A percentile compares a stretch with the other conserved stretches of the same genome.
Evolutionary conservation across 805 yeast genomes (phyloP).

Genomic region (Candida awuae): DNA sequence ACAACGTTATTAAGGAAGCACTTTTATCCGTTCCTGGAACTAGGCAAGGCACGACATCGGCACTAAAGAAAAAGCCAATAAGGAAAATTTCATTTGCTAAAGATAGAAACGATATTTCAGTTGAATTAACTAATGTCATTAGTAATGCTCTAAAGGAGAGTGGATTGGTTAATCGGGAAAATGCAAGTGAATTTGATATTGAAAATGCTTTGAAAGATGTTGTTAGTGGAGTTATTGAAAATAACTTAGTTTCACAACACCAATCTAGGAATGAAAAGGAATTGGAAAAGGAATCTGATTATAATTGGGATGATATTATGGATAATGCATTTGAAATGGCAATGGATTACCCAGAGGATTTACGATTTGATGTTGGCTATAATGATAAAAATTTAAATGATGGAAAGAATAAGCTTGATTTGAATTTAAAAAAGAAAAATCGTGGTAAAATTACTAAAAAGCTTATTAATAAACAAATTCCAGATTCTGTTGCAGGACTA

Average conservation of each 20-base stretch:
- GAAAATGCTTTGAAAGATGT: conserved; percentile 49
- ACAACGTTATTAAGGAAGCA: conserved; percentile 7
- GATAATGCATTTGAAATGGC: conserved; percentile 76
- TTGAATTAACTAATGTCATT: conserved; percentile 20
- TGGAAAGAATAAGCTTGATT: neutral
- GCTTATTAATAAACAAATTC: neutral
- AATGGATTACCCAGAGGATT: conserved; percentile 47
- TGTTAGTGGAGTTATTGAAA: conserved; percentile 46
- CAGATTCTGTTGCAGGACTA: no score
- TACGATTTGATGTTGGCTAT: conserved; percentile 22
- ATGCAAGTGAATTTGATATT: conserved; percentile 30
- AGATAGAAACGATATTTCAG: conserved; percentile 4
- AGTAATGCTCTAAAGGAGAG: conserved; percentile 19
- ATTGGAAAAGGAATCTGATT: conserved; percentile 21
- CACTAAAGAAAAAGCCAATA: conserved; percentile 3
- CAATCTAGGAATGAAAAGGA: conserved; percentile 9
- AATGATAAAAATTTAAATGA: neutral
- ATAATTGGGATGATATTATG: conserved; percentile 54
- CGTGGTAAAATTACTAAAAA: neutral
- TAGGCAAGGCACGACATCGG: neutral
- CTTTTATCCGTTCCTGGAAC: conserved; percentile 3
- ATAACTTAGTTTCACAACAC: conserved; percentile 14
- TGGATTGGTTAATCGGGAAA: neutral
- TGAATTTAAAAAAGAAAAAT: neutral
- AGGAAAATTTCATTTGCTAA: neutral